A percentile compares a stretch with the other conserved stretches of the same genome.
phyloP scores from a whole-genome alignment of 2,329 filamentous ascomycete species.

The Verticillium longisporum region DNA sequence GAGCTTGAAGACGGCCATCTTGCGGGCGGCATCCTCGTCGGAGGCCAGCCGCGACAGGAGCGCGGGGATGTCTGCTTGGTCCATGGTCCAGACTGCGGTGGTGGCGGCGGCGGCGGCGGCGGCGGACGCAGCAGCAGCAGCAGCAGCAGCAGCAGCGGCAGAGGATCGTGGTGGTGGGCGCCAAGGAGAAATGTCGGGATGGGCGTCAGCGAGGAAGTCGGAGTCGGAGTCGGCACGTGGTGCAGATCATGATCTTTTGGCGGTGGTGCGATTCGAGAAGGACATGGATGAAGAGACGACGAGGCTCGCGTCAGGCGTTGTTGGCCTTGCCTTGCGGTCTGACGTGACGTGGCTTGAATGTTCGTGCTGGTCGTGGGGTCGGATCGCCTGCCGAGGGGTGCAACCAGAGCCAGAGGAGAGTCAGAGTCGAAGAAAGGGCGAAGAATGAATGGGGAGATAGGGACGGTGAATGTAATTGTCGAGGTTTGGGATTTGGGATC shows the following conservation, averaged over 20 bases:
- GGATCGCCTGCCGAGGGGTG: no score
- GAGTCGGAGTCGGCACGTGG: slow-evolving; percentile 1
- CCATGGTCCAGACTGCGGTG: slow-evolving; percentile 35
- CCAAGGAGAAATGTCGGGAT: slow-evolving; percentile 4
- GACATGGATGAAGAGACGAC: not conserved
- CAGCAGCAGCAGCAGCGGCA: not conserved
- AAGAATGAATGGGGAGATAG: no score
- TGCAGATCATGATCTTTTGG: not conserved
- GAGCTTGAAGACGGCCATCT: slow-evolving; percentile 98
- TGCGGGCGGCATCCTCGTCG: slow-evolving; percentile 83
- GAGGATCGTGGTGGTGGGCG: slow-evolving; percentile 1
- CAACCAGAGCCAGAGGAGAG: no score
- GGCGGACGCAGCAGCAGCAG: no score
- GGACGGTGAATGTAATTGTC: not conserved
- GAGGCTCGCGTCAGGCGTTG: not conserved
- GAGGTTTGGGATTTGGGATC: not conserved
- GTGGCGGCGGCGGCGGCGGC: not conserved
- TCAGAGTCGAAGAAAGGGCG: no score
- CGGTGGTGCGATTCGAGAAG: not conserved
- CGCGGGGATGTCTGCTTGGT: slow-evolving; percentile 60
- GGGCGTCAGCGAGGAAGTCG: slow-evolving; percentile 2
- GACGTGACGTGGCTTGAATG: not conserved
- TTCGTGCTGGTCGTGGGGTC: not conserved
- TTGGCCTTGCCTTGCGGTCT: no score
- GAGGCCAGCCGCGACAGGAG: slow-evolving; percentile 58